Evolutionary conservation across 805 yeast genomes (phyloP).

Genomic region (Candida odintsovae): DNA sequence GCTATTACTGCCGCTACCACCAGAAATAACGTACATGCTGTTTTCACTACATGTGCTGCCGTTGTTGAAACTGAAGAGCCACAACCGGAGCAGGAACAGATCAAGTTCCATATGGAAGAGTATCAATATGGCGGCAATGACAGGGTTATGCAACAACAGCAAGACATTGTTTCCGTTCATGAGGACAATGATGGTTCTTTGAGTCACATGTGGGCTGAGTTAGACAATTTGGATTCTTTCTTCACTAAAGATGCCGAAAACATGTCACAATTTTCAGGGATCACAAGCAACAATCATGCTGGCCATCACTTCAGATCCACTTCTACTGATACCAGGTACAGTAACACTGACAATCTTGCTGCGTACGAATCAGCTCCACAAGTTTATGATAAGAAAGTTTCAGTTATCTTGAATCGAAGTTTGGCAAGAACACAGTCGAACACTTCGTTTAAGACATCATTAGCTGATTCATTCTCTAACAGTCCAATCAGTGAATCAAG

Average conservation of each 20-base stretch:
- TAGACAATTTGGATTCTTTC: conserved; percentile 84
- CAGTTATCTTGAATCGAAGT: conserved; percentile 66
- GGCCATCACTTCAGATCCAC: conserved; percentile 32
- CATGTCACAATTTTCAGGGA: conserved; percentile 19
- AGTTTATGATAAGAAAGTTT: conserved; percentile 73
- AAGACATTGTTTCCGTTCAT: conserved; percentile 43
- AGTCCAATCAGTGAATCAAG: conserved; percentile 22
- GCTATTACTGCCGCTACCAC: conserved; percentile 84
- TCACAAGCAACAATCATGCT: conserved; percentile 19
- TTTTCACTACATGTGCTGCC: conserved; percentile 73
- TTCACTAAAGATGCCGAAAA: conserved; percentile 58
- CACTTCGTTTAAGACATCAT: conserved; percentile 67
- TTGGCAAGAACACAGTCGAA: conserved; percentile 70
- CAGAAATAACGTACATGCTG: conserved; percentile 91
- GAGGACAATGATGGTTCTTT: conserved; percentile 70
- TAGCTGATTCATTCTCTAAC: conserved; percentile 59
- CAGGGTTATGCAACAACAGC: not conserved
- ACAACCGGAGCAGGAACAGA: conserved; percentile 29
- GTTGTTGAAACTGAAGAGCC: conserved; percentile 26
- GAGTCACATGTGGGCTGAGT: conserved; percentile 88
- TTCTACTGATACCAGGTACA: conserved; percentile 59
- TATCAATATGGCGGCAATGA: conserved; percentile 31
- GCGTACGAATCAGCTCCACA: conserved; percentile 72
- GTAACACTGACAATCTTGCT: conserved; percentile 38
- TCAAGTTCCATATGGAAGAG: conserved; percentile 55